These are phyloP conservation scores for Sanghuangporus sanghuang DNA, from an alignment of 1,284 basidiomycete species.

Conservation along the genomic window DNA sequence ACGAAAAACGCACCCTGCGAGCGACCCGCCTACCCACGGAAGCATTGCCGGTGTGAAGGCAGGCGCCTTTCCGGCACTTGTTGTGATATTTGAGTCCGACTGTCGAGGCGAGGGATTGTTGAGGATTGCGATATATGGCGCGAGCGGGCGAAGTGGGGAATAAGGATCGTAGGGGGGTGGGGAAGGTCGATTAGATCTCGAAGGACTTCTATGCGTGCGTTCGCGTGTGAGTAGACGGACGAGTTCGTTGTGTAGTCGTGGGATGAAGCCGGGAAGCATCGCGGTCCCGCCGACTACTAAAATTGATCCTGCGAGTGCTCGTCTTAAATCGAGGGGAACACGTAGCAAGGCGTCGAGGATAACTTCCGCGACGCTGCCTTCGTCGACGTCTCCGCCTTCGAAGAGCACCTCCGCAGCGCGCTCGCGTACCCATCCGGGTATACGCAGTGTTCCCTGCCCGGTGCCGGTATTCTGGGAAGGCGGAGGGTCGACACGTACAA, in stretches of 20 bases:
- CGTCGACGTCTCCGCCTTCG: slow-evolving; percentile 84
- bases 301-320: slow-evolving; percentile 74
- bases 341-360: slow-evolving; percentile 75
- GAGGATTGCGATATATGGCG: slow-evolving; percentile 70
- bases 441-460: slow-evolving; percentile 71
- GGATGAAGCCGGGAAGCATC: slow-evolving; percentile 89
- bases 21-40: slow-evolving; percentile 90
- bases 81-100: slow-evolving; percentile 27
- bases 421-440: slow-evolving; percentile 95
- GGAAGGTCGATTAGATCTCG: slow-evolving; percentile 34
- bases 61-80: slow-evolving; percentile 76
- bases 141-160: slow-evolving; percentile 61
- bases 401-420: slow-evolving; percentile 88
- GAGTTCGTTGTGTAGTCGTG: slow-evolving; percentile 76
- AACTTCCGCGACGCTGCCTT: slow-evolving; percentile 75
- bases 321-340: slow-evolving; percentile 87
- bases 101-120: slow-evolving; percentile 70
- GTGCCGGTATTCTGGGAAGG: slow-evolving; percentile 53
- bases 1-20: slow-evolving; percentile 68
- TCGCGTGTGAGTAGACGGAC: slow-evolving; percentile 37
- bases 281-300: slow-evolving; percentile 86
- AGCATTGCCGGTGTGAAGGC: slow-evolving; percentile 77
- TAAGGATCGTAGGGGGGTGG: slow-evolving; percentile 67
- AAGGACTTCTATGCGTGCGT: slow-evolving; percentile 24
- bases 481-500: slow-evolving; percentile 61